Percentiles rank a stretch among this genome's conserved stretches.
Evolutionary conservation across 768 basidiomycete species (phyloP).

Genomic region (Pleurotus eryngii): DNA sequence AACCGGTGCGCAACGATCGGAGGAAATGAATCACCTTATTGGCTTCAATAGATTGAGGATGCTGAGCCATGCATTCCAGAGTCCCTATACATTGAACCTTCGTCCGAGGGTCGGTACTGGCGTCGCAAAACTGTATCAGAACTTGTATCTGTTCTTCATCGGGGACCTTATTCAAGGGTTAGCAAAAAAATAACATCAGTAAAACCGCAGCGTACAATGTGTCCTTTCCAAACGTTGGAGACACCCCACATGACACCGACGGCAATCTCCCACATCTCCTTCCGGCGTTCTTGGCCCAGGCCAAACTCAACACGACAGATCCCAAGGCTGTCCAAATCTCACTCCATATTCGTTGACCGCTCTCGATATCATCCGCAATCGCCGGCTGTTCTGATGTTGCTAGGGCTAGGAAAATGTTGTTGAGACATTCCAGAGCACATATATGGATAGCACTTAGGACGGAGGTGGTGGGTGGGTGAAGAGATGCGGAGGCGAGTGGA

Average conservation of each 20-base stretch:
- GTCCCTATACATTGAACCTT: conserved; percentile 81
- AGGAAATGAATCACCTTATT: conserved; percentile 45
- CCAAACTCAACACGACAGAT: conserved; percentile 53
- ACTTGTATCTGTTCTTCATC: conserved; percentile 58
- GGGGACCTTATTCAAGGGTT: conserved; percentile 38
- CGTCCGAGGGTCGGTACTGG: conserved; percentile 49
- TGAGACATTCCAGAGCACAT: conserved; percentile 84
- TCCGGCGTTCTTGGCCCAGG: conserved; percentile 63
- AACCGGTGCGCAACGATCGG: not conserved
- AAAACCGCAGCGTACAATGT: conserved; percentile 14
- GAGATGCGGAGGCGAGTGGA: conserved; percentile 61
- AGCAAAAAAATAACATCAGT: not conserved
- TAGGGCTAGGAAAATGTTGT: conserved; percentile 82
- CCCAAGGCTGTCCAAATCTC: conserved; percentile 61
- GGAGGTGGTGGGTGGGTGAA: conserved; percentile 87
- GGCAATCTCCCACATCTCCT: conserved; percentile 76
- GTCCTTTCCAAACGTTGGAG: conserved; percentile 71
- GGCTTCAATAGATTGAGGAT: conserved; percentile 56
- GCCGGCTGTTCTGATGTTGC: conserved; percentile 42
- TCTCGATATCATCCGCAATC: conserved; percentile 41
- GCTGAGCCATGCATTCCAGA: conserved; percentile 80
- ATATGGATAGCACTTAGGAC: conserved; percentile 81
- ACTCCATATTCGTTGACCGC: conserved; percentile 58
- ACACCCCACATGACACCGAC: conserved; percentile 87
- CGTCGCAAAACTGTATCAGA: conserved; percentile 63